These are phyloP conservation scores for Ceratorhiza oryzae-sativae DNA, from an alignment of 1,284 basidiomycete species.

Conservation along the genomic window DNA sequence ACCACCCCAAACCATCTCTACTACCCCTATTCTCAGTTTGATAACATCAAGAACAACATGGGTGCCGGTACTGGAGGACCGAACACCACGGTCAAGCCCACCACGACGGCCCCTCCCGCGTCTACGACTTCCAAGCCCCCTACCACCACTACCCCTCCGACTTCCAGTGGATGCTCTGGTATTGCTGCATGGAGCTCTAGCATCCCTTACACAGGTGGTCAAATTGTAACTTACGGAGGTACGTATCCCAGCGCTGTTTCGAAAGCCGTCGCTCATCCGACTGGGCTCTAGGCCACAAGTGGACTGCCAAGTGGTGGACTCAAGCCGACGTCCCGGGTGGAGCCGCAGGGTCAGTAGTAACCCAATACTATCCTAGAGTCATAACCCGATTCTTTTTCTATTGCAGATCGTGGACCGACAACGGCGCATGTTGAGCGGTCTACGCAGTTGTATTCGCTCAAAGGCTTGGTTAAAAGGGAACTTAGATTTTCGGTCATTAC, in stretches of 20 bases:
- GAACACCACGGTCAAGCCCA: conserved; percentile 21
- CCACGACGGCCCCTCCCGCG: conserved; percentile 5
- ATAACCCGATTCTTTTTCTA: neutral
- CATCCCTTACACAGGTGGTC: conserved; percentile 42
- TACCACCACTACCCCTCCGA: neutral
- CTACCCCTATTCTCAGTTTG: conserved; percentile 54
- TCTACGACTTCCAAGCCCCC: conserved; percentile 7
- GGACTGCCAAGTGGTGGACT: conserved; percentile 44
- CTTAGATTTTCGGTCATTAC: neutral
- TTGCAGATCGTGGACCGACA: conserved; percentile 39
- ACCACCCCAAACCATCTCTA: conserved; percentile 73
- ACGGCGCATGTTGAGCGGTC: conserved; percentile 40
- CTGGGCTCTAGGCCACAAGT: conserved; percentile 27
- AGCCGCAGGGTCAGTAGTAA: conserved; percentile 16
- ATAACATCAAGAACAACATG: conserved; percentile 51
- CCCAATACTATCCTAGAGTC: neutral
- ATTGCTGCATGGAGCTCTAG: conserved; percentile 36
- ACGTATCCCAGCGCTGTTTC: neutral
- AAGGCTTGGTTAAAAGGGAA: neutral
- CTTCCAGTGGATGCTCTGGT: conserved; percentile 24
- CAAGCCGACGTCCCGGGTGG: conserved; percentile 42
- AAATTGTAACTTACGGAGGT: conserved; percentile 41
- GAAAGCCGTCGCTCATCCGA: neutral
- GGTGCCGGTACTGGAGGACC: conserved; percentile 17
- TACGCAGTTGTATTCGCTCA: neutral